Conservation (phyloP, 768 basidiomycete species). For the Mycena rosella region DNA sequence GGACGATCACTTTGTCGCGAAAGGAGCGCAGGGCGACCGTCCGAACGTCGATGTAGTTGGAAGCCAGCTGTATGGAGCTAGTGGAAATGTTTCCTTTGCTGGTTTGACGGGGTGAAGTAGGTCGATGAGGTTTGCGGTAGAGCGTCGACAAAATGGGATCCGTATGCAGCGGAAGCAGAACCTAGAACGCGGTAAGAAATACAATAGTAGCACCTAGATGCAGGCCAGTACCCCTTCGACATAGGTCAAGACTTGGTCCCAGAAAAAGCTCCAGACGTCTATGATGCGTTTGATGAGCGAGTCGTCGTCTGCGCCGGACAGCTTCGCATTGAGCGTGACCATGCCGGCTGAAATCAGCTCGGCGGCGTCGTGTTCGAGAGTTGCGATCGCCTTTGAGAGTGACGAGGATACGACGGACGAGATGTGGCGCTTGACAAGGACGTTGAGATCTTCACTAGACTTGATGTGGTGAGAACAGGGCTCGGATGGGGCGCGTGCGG, state of each 20-base stretch:
- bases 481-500: background rate
- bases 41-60: conserved; percentile 81
- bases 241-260: conserved; percentile 89
- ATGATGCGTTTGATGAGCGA: conserved; percentile 83
- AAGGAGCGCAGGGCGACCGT: conserved; percentile 84
- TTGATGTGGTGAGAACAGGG: conserved; percentile 24
- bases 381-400: conserved; percentile 79
- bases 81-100: conserved; percentile 57
- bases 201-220: background rate
- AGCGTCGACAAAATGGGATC: conserved; percentile 73
- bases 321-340: conserved; percentile 91
- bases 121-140: conserved; percentile 71
- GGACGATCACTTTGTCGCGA: conserved; percentile 82
- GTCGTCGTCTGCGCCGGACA: conserved; percentile 82
- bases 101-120: conserved; percentile 64
- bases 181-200: conserved; percentile 38
- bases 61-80: conserved; percentile 45
- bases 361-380: conserved; percentile 81
- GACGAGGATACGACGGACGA: conserved; percentile 77
- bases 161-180: conserved; percentile 54
- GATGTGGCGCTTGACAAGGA: conserved; percentile 84
- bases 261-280: conserved; percentile 95
- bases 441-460: conserved; percentile 87
- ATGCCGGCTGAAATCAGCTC: conserved; percentile 91
- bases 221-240: conserved; percentile 80